Conservation (phyloP, 2,329 filamentous ascomycete genomes). For the Botryotinia calthae region DNA sequence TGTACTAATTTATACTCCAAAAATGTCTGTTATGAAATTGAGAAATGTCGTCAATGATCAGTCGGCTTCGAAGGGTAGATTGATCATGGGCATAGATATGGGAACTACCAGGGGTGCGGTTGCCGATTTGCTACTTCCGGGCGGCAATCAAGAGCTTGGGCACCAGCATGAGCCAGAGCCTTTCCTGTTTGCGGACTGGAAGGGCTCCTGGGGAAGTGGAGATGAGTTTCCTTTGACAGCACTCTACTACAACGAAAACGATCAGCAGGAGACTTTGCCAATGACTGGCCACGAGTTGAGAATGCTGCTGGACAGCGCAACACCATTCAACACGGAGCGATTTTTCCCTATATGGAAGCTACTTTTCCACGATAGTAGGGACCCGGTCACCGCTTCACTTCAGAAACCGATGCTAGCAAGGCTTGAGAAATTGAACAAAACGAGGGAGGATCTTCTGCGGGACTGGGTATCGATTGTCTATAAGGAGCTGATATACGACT, state of each 20-base stretch:
- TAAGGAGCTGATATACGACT: background rate
- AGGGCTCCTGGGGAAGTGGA: background rate
- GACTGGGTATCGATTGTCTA: background rate
- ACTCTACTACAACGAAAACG: background rate
- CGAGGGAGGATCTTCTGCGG: background rate
- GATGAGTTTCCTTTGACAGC: background rate
- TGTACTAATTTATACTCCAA: background rate
- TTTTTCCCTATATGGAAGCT: conserved; percentile 10
- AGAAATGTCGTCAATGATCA: background rate
- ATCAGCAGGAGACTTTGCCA: background rate
- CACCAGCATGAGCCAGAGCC: background rate
- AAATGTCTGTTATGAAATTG: background rate
- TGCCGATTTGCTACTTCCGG: background rate
- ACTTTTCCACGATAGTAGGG: conserved; percentile 6
- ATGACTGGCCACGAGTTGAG: background rate
- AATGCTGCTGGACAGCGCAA: background rate
- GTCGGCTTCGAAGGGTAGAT: background rate
- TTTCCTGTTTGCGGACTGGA: background rate
- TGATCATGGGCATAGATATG: conserved; percentile 5
- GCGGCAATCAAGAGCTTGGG: background rate
- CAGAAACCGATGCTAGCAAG: background rate
- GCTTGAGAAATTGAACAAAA: background rate
- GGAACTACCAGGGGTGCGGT: conserved; percentile 9
- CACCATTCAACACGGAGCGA: background rate
- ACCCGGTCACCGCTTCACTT: background rate